phyloP scores from a whole-genome alignment of 768 basidiomycete genomes.

The Peribolospora kevripleyi region DNA sequence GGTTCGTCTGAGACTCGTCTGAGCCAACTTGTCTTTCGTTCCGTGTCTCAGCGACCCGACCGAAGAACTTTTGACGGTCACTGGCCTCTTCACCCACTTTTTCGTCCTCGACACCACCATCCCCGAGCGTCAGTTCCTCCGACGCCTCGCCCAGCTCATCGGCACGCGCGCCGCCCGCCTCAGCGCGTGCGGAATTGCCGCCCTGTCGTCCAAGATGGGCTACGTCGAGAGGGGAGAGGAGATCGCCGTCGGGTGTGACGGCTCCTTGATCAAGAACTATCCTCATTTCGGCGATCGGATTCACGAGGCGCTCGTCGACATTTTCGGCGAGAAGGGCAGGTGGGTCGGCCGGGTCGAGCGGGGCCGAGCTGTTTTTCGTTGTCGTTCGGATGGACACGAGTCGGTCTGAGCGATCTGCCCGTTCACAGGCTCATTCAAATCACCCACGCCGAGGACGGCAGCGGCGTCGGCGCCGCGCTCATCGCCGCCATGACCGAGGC shows the following conservation, averaged over 20 bases:
- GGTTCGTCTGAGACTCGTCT: too few species aligned
- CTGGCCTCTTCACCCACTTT: slow-evolving; percentile 93
- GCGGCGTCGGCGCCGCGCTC: slow-evolving; percentile 87
- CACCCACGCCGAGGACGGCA: slow-evolving; percentile 68
- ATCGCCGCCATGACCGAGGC: slow-evolving; percentile 35
- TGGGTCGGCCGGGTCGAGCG: slow-evolving; percentile 21
- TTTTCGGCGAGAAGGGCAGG: slow-evolving; percentile 91
- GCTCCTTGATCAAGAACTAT: slow-evolving; percentile 49
- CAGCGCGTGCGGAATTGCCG: slow-evolving; percentile 85
- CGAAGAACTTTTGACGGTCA: slow-evolving; percentile 85
- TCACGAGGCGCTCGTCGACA: slow-evolving; percentile 73
- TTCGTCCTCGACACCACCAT: slow-evolving; percentile 88
- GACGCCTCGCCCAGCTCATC: slow-evolving; percentile 67
- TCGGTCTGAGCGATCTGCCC: too few species aligned
- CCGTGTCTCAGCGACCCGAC: slow-evolving; percentile 48
- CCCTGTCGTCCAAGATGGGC: slow-evolving; percentile 83
- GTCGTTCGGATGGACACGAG: not conserved
- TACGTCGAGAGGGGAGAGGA: slow-evolving; percentile 53
- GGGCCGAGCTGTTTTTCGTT: not conserved
- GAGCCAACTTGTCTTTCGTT: not conserved
- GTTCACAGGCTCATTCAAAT: slow-evolving; percentile 32
- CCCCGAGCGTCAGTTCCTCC: slow-evolving; percentile 92
- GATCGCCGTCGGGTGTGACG: not conserved
- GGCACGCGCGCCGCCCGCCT: slow-evolving; percentile 72
- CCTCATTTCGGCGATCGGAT: slow-evolving; percentile 81